Base-by-base conservation (phyloP, 164 flowering plant species). In the Vitis rotundifolia region DNA sequence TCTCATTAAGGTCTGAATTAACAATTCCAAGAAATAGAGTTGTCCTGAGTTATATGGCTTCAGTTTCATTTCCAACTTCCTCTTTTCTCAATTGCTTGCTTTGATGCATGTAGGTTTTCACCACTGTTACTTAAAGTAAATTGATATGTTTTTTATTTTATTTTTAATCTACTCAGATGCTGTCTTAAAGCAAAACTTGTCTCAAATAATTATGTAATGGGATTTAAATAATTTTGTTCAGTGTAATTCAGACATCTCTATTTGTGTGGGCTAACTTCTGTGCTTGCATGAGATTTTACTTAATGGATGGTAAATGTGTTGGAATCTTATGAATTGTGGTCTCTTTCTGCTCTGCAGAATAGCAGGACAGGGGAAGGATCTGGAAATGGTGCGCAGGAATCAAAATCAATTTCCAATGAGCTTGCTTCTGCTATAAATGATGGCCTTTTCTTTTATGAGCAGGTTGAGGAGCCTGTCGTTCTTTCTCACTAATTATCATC, bases 381-480 rank as follows among this genome's bases (percentile, higher is more conserved):
- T 67, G 78, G 68, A 71, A 49, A 71, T 76, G 79, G 76, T 49
- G 72, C 47, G 5, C 70, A 77, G 65, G 83, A 78, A 77, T 75
- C 94, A 65, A 81, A 83, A 44, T 59, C 80, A 56, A 86, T 92
- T 29, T 82, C 97, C 26, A 82, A 61, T 68, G 99, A 95, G 81
- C 91, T 81, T 79, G 98, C 95, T 68, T 85, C 92, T 71, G 78
- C 89, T 48, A 92, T 95, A 77, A 86, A 90, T 74, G 99, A 92
- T 52, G 97, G 97, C 51, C 94, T 94, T 69, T 88, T 85, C 81
- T 94, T 76, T 72, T 94, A 84, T 81, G 99, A 95, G 82, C 98
- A 95, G 96, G 99, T 95, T 71, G 57, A 50, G 37, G 11, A 5
- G 15, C 49, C 66, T 16, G 18, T 54, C 52, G 1, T 54, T 64